Base-by-base conservation (phyloP, 768 basidiomycete genomes). In the Suillus weaverae region DNA sequence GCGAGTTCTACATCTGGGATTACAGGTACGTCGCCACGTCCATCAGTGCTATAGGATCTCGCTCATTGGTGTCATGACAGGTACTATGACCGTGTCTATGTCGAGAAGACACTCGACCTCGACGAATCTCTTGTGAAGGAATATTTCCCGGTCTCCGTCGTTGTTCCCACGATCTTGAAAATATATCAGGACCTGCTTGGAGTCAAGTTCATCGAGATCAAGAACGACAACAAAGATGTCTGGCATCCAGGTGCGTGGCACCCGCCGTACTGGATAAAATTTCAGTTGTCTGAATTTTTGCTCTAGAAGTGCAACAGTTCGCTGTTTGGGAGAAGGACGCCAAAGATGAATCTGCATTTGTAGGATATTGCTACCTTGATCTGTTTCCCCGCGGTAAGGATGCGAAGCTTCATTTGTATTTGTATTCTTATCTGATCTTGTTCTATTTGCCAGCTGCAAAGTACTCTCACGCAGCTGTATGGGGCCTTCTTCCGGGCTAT, bases 311-410 rank as follows among this genome's bases (percentile, higher is more conserved):
- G 0, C 91, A 94, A 69, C 86, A 89, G 67, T 96, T 89, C 71
- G 79, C 90, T 1, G 93, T 95, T 5, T 95, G 94, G 94, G 89
- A 91, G 69, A 87, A 87, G 61, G 87, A 85, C 64, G 88, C 90
- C 22, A 88, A 85, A 60, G 87, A 89, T 67, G 86, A 81, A 68
- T 81, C 86, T 1, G 90, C 82, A 32, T 95, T 95, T 70, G 73
- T 95, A 22, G 94, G 94, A 3, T 90, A 93, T 75, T 91, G 91
- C 73, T 93, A 93, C 70, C 89, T 95, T 35, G 94, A 96, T 70
- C 83, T 96, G 48, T 94, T 90, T 82, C 92, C 92, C 62, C 87
- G 92, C 30, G 84, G 92, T 91, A 73, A 13, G 78, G 77, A 73
- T 14, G 5, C 7, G 43, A 22, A 11, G 13, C 43, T 41, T 36